Evolutionary conservation across 2,329 filamentous ascomycete genomes (phyloP).

Genomic region (Aspergillus sp.): DNA sequence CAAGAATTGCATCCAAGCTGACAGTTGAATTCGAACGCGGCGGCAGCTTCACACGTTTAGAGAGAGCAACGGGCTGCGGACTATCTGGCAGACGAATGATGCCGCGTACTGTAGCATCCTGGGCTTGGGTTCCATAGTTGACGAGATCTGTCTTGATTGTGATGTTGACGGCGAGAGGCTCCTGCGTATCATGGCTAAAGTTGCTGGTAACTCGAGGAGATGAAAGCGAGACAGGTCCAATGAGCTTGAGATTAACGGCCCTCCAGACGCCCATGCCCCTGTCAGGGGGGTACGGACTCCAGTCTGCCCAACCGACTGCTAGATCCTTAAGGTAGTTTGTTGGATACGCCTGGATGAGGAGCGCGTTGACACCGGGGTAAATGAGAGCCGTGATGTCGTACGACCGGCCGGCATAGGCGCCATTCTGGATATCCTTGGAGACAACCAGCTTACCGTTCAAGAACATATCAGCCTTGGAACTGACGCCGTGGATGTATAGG

Average conservation of each 20-base stretch:
- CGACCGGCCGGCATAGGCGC: constrained; percentile 56
- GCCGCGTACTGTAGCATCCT: constrained; percentile 24
- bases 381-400: constrained; percentile 55
- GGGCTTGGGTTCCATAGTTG: constrained; percentile 28
- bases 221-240: constrained; percentile 49
- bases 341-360: constrained; percentile 57
- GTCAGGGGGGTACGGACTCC: constrained; percentile 62
- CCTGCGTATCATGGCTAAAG: constrained; percentile 26
- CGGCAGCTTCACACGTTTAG: constrained; percentile 37
- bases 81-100: constrained; percentile 19
- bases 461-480: constrained; percentile 60
- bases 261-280: constrained; percentile 66
- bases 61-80: constrained; percentile 23
- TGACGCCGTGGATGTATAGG: constrained; percentile 60
- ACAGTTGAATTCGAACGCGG: constrained; percentile 43
- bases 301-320: constrained; percentile 61
- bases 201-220: constrained; percentile 48
- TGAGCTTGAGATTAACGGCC: constrained; percentile 56
- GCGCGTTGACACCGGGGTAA: constrained; percentile 46
- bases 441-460: constrained; percentile 58
- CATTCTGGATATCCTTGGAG: constrained; percentile 50
- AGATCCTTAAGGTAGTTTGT: constrained; percentile 62
- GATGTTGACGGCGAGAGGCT: constrained; percentile 36
- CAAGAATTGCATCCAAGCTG: constrained; percentile 38
- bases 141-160: constrained; percentile 32